phyloP scores from a whole-genome alignment of 768 basidiomycete species.

The Sporobolomyces pararoseus region DNA sequence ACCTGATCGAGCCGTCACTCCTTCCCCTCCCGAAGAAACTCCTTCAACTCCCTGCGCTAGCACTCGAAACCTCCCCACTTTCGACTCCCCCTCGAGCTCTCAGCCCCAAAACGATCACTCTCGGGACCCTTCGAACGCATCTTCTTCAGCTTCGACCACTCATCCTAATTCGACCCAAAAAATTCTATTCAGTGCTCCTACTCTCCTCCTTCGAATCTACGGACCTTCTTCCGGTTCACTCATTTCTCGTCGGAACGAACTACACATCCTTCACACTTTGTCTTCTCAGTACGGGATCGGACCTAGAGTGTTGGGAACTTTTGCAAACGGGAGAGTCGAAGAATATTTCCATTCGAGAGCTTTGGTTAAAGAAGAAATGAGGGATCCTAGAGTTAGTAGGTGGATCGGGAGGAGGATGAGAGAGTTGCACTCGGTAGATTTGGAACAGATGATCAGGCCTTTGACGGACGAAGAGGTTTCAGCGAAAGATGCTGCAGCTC shows the following conservation, averaged over 20 bases:
- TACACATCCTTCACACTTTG: slow-evolving; percentile 81
- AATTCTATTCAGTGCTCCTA: slow-evolving; percentile 50
- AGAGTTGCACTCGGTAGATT: slow-evolving; percentile 87
- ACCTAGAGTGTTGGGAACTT: slow-evolving; percentile 88
- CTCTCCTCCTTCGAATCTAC: slow-evolving; percentile 84
- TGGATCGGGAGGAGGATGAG: slow-evolving; percentile 95
- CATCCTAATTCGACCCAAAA: slow-evolving; percentile 23
- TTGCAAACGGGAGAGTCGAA: slow-evolving; percentile 90
- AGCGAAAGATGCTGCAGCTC: background rate
- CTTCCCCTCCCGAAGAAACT: slow-evolving; percentile 1
- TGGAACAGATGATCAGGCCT: slow-evolving; percentile 57
- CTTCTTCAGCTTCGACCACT: background rate
- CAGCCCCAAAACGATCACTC: background rate
- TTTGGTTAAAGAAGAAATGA: slow-evolving; percentile 70
- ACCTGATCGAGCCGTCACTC: too few relatives aligned
- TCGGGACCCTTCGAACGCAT: background rate
- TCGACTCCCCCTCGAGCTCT: background rate
- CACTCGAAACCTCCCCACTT: background rate
- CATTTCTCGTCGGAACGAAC: slow-evolving; percentile 81
- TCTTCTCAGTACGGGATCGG: slow-evolving; percentile 84
- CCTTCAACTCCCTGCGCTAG: background rate
- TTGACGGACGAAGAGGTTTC: slow-evolving; percentile 18
- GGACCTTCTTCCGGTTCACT: slow-evolving; percentile 79
- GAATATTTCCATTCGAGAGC: slow-evolving; percentile 89
- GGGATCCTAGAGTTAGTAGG: slow-evolving; percentile 67